Conservation (phyloP, 2,329 filamentous ascomycete species). For the Fusarium pseudograminearum region DNA sequence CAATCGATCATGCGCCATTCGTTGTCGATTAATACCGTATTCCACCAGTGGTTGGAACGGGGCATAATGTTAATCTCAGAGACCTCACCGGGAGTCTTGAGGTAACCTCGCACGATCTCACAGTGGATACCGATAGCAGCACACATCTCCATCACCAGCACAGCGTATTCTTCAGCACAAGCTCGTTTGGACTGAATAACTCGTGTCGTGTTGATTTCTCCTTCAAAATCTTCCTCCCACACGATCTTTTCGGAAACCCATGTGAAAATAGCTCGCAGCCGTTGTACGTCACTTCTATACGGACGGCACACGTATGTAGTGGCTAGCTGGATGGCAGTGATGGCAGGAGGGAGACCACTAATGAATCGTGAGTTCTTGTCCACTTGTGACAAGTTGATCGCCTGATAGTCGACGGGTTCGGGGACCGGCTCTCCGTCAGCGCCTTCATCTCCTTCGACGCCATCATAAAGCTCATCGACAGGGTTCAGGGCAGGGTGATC, state of each 20-base stretch:
- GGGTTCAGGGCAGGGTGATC: slow-evolving; percentile 90
- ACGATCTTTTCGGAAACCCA: slow-evolving; percentile 96
- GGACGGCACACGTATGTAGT: slow-evolving; percentile 94
- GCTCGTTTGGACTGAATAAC: slow-evolving; percentile 87
- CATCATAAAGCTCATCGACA: slow-evolving; percentile 87
- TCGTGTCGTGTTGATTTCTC: slow-evolving; percentile 82
- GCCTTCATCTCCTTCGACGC: slow-evolving; percentile 89
- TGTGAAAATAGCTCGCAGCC: slow-evolving; percentile 93
- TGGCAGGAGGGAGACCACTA: slow-evolving; percentile 82
- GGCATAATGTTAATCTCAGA: slow-evolving; percentile 84
- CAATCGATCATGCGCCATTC: slow-evolving; percentile 98
- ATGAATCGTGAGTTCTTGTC: slow-evolving; percentile 97
- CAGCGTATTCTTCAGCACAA: slow-evolving; percentile 89
- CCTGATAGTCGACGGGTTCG: slow-evolving; percentile 83
- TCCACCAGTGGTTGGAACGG: slow-evolving; percentile 98
- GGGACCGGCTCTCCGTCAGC: slow-evolving; percentile 85
- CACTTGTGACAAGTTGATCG: slow-evolving; percentile 84
- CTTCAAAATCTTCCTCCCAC: slow-evolving; percentile 96
- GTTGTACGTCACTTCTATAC: slow-evolving; percentile 93
- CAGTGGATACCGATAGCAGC: slow-evolving; percentile 86
- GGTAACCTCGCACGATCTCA: slow-evolving; percentile 88
- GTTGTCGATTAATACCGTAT: slow-evolving; percentile 89
- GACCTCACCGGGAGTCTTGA: slow-evolving; percentile 89
- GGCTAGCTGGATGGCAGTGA: slow-evolving; percentile 83
- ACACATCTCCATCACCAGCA: slow-evolving; percentile 94